Conservation (phyloP, 192 early-diverging fungal species). For the Umbelopsis isabellina region DNA sequence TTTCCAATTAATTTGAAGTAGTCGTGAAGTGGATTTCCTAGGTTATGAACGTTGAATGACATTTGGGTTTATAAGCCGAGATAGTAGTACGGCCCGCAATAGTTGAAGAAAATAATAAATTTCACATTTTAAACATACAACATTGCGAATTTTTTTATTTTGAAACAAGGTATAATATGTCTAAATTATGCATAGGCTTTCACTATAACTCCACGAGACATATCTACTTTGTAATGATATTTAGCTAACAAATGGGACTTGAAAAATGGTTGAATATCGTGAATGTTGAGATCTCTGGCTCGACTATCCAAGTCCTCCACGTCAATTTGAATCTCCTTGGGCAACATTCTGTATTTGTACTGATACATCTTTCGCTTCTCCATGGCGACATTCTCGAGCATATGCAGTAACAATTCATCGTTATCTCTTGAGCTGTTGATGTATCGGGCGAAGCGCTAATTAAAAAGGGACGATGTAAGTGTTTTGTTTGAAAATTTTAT, state of each 20-base stretch:
- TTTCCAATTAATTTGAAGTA: too few species aligned
- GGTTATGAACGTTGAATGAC: too few species aligned
- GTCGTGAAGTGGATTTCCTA: too few species aligned
- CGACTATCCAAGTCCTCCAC: conserved; percentile 65
- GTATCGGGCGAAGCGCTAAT: conserved; percentile 82
- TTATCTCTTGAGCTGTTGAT: conserved; percentile 75
- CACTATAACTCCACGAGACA: conserved; percentile 42
- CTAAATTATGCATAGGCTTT: conserved; percentile 28
- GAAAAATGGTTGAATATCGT: conserved; percentile 67
- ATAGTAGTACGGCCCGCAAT: too few species aligned
- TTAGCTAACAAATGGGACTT: conserved; percentile 53
- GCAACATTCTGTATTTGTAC: conserved; percentile 59
- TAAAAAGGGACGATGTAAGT: background rate
- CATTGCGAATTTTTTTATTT: background rate
- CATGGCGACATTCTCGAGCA: conserved; percentile 72
- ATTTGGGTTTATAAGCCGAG: too few species aligned
- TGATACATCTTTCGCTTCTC: conserved; percentile 79
- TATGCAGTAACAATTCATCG: conserved; percentile 78
- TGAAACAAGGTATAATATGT: background rate
- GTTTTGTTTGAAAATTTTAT: too few species aligned
- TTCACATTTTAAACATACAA: background rate
- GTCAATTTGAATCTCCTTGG: conserved; percentile 62
- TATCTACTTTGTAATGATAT: conserved; percentile 47
- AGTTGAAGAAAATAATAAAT: too few species aligned
- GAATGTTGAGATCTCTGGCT: conserved; percentile 62